Evolutionary conservation across 371 early-diverging fungal species (phyloP), one percentile per base, ranked within the genome.

Genomic region (Actinomortierella ambigua): DNA sequence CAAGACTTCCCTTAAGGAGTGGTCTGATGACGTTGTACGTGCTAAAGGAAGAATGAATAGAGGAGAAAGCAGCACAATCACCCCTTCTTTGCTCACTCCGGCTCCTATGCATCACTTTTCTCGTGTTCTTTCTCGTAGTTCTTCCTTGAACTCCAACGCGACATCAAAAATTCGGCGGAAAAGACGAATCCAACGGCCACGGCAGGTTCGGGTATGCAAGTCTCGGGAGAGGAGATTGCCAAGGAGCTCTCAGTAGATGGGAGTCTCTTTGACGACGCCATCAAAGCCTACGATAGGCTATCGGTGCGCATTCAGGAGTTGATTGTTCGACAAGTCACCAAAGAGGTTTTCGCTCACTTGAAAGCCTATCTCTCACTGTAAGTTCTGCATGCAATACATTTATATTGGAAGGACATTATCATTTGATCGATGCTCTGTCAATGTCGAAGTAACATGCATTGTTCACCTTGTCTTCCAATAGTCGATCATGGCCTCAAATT

Each of bases 361-460:
- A 82, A 85, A 63, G 57, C 77, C 6, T 92, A 88, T 61, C 78
- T 77, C 7, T 83, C 82, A 61, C 80, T 83, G 89, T 90, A 77
- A 61, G 75, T 44, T 4, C 26, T 17, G 28, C 4, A 46, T 24
- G 29, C 46, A 6, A 26, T 3, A 24, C 6, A 50, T 15, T 43
- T 29, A 20, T 44, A 1, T 5, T 51, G 41, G 0, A 17, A 1
- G 26, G 23, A 5, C 23, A 42, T 15, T 3, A 39, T 39, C 27
- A 15, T 22, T 11, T 8, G 22, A 18, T 11, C 9, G 22, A 26
- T 39, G 42, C 22, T 34, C 13, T 18, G 20, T 39, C 27, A 53
- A 29, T 53, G 14, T 22, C 14, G 26, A 53, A 1, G 29, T 15
- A 17, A 17, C 42, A 41, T 41, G 42, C 42, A 41, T 41, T 41